A percentile compares a stretch with the other conserved stretches of the same genome.
Evolutionary conservation across 2,329 filamentous ascomycete genomes (phyloP).

Genomic region (Colletotrichum cordylinicola): DNA sequence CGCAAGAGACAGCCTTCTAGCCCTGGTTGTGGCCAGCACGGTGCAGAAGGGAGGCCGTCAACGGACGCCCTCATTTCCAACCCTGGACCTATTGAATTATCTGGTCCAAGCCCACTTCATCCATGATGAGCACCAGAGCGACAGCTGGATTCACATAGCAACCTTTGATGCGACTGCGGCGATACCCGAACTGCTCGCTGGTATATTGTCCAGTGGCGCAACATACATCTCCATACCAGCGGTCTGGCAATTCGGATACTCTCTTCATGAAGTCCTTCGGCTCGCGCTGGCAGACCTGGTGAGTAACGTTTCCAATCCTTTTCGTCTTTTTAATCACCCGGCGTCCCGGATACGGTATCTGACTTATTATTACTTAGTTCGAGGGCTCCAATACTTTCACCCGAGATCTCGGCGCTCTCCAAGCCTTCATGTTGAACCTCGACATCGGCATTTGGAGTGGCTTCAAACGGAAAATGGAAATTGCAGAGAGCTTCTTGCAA

Average conservation of each 20-base stretch:
- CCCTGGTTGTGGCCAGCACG: slow-evolving; percentile 33
- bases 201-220: slow-evolving; percentile 41
- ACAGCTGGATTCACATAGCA: slow-evolving; percentile 35
- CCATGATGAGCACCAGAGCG: slow-evolving; percentile 18
- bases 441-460: slow-evolving; percentile 43
- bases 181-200: slow-evolving; percentile 39
- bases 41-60: slow-evolving; percentile 27
- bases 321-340: background rate
- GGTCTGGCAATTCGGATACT: slow-evolving; percentile 44
- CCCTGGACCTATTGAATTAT: slow-evolving; percentile 41
- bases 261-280: slow-evolving; percentile 43
- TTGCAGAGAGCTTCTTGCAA: slow-evolving; percentile 42
- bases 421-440: slow-evolving; percentile 38
- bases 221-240: slow-evolving; percentile 40
- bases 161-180: slow-evolving; percentile 41
- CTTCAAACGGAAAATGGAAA: slow-evolving; percentile 41
- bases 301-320: background rate
- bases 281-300: slow-evolving; percentile 29
- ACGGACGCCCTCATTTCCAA: slow-evolving; percentile 42
- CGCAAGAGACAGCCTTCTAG: slow-evolving; percentile 33
- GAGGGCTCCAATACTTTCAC: slow-evolving; percentile 37
- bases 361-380: slow-evolving; percentile 25
- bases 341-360: background rate
- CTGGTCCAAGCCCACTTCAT: slow-evolving; percentile 41
- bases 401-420: slow-evolving; percentile 34